Base-by-base conservation (phyloP, 768 basidiomycete species). In the Lactarius trivialis region DNA sequence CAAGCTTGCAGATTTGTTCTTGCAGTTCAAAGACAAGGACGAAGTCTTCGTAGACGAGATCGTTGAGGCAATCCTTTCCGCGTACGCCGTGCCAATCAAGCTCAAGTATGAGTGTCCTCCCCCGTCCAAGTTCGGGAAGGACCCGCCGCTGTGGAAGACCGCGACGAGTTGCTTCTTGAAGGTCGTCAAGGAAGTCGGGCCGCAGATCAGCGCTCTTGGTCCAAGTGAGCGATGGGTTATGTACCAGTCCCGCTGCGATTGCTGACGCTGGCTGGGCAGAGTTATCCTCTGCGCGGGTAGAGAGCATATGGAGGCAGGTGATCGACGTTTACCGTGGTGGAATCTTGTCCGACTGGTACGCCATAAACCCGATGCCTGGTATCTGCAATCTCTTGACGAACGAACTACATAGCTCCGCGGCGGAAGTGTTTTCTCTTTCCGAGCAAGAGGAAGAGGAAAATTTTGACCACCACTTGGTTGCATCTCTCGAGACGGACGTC, bases 101-200 rank as follows among this genome's bases (percentile, higher is more conserved):
- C 76, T 98, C 65, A 95, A 95, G 74, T 96, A 98, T 66, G 93
- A 96, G 37, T 97, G 95, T 72, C 95, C 96, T 0, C 76, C 89
- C 0, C 82, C 96, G 0, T 93, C 89, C 43, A 93, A 88, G 70
- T 92, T 85, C 70, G 93, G 91, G 2, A 87, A 91, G 58, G 96
- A 95, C 69, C 75, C 73, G 24, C 93, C 95, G 0, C 75, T 99
- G 3, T 98, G 96, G 96, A 95, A 94, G 75, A 94, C 93, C 0
- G 95, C 93, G n/a, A 93, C 89, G 2, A 82, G 79, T 15, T 85
- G 79, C 68, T 92, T 92, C 73, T 76, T 94, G 69, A 77, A 78
- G 15, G 80, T 91, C 34, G 86, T 91, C 49, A 88, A 84, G 60
- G 86, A 88, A 61, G 84, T 84, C 66, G 77, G 81, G 1, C 64